Percentiles rank a stretch among this genome's conserved stretches.
phyloP scores from a whole-genome alignment of 805 yeast species.

The Kluyveromyces aestuarii region DNA sequence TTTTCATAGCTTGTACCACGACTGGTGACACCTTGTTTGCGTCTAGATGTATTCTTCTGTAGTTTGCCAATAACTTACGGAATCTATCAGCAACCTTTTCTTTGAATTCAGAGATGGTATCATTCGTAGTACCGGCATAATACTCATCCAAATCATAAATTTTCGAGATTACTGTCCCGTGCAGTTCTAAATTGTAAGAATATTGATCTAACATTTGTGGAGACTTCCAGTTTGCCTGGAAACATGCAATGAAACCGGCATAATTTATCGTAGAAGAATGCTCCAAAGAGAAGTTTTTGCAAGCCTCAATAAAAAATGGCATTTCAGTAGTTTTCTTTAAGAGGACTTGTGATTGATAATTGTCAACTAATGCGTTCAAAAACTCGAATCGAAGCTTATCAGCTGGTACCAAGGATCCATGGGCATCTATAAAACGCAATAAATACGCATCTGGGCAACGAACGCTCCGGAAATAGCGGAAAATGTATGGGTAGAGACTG shows the following conservation, averaged over 20 bases:
- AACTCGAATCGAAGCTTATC: slow-evolving; percentile 22
- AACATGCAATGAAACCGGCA: slow-evolving; percentile 27
- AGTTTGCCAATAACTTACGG: slow-evolving; percentile 16
- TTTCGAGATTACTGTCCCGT: slow-evolving; percentile 29
- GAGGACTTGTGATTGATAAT: slow-evolving; percentile 17
- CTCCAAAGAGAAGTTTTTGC: slow-evolving; percentile 13
- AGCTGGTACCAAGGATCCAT: slow-evolving; percentile 21
- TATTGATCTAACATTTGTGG: slow-evolving; percentile 20
- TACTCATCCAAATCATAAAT: slow-evolving; percentile 29
- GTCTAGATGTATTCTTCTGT: slow-evolving; percentile 19
- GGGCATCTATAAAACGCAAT: slow-evolving; percentile 26
- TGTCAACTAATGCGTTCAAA: slow-evolving; percentile 18
- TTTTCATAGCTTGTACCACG: slow-evolving; percentile 23
- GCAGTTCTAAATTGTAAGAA: slow-evolving; percentile 23
- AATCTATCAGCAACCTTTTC: slow-evolving; percentile 22
- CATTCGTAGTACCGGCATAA: slow-evolving; percentile 18
- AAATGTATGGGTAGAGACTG: slow-evolving; percentile 26
- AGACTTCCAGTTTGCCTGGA: slow-evolving; percentile 23
- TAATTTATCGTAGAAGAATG: slow-evolving; percentile 14
- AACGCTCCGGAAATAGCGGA: slow-evolving; percentile 25
- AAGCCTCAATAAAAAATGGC: slow-evolving; percentile 24
- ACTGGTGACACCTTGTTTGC: slow-evolving; percentile 17
- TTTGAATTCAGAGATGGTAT: slow-evolving; percentile 25
- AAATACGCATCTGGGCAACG: slow-evolving; percentile 26
- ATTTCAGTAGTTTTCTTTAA: slow-evolving; percentile 19